These are phyloP conservation scores for Sequoia sempervirens DNA, from an alignment of 75 land plant genomes.

Conservation along the genomic window DNA sequence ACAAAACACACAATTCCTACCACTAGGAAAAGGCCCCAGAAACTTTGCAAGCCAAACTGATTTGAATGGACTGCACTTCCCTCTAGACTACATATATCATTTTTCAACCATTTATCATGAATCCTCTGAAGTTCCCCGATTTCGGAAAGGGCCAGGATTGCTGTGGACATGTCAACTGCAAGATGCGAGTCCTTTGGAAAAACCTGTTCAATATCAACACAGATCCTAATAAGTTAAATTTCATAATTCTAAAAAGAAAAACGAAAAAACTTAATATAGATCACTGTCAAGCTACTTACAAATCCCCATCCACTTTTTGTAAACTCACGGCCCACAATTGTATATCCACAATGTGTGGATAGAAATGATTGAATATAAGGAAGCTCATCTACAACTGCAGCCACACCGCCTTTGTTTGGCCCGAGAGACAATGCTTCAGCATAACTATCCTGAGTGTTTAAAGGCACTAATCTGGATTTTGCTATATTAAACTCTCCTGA, in stretches of 20 bases:
- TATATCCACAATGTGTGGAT: conserved; percentile 43
- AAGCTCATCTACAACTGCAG: conserved; percentile 3
- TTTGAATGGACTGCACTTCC: conserved; percentile 36
- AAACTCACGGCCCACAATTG: conserved; percentile 70
- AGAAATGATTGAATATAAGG: no score
- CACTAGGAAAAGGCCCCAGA: conserved; percentile 78
- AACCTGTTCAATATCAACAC: conserved; percentile 35
- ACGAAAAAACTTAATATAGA: neutral
- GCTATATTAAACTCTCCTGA: conserved; percentile 48
- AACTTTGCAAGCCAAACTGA: conserved; percentile 32
- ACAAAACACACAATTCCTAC: conserved; percentile 58
- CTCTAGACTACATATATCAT: conserved; percentile 42
- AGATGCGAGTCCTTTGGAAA: conserved; percentile 91
- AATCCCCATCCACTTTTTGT: conserved; percentile 93
- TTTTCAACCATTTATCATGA: conserved; percentile 63
- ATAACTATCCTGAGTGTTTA: conserved; percentile 48
- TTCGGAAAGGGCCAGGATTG: conserved; percentile 68
- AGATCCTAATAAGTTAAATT: neutral
- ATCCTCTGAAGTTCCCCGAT: conserved; percentile 70
- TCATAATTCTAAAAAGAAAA: neutral
- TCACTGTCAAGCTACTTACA: conserved; percentile 25
- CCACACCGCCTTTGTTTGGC: conserved; percentile 54
- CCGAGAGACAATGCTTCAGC: conserved; percentile 60
- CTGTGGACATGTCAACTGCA: conserved; percentile 83
- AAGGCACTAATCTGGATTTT: conserved; percentile 57